Evolutionary conservation across 495 filamentous ascomycete genomes (phyloP).

Genomic region (Penicillium goetzii): DNA sequence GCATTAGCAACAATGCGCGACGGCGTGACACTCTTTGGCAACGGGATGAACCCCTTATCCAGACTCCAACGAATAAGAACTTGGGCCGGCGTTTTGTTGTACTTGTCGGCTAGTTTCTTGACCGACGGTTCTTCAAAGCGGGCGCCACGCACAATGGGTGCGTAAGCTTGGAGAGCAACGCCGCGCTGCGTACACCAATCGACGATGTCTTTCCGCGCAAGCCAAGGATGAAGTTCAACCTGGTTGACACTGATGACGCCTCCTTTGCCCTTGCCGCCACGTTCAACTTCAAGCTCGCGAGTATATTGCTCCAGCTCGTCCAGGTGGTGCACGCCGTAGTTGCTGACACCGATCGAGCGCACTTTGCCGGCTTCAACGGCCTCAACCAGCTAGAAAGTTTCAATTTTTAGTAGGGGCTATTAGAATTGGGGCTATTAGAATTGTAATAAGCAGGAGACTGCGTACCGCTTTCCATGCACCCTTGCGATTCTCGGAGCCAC

Average conservation of each 20-base stretch:
- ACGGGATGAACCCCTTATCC: constrained; percentile 57
- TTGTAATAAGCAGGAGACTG: not conserved
- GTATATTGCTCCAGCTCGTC: constrained; percentile 55
- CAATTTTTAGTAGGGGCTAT: not conserved
- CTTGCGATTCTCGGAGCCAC: constrained; percentile 59
- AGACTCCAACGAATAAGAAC: constrained; percentile 68
- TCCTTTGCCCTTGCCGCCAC: constrained; percentile 48
- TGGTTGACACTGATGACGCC: constrained; percentile 64
- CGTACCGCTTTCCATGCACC: constrained; percentile 62
- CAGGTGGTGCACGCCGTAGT: constrained; percentile 69
- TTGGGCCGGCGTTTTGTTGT: constrained; percentile 62
- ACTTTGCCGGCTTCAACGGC: constrained; percentile 63
- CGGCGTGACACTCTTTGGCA: constrained; percentile 75
- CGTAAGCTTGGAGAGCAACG: constrained; percentile 67
- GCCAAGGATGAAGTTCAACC: constrained; percentile 73
- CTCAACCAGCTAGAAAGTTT: constrained; percentile 53
- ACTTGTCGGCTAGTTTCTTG: constrained; percentile 56
- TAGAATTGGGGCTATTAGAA: not conserved
- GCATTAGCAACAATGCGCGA: constrained; percentile 69
- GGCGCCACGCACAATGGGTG: constrained; percentile 61
- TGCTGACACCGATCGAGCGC: constrained; percentile 65
- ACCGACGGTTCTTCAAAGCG: constrained; percentile 59
- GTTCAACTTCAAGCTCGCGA: constrained; percentile 21
- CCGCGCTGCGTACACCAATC: constrained; percentile 56
- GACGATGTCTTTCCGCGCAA: constrained; percentile 60